Percentiles rank a stretch among this genome's conserved stretches.
These are phyloP conservation scores for Zhuliangozyma parablackwelliae DNA, from an alignment of 1,139 yeast species.

Conservation along the genomic window DNA sequence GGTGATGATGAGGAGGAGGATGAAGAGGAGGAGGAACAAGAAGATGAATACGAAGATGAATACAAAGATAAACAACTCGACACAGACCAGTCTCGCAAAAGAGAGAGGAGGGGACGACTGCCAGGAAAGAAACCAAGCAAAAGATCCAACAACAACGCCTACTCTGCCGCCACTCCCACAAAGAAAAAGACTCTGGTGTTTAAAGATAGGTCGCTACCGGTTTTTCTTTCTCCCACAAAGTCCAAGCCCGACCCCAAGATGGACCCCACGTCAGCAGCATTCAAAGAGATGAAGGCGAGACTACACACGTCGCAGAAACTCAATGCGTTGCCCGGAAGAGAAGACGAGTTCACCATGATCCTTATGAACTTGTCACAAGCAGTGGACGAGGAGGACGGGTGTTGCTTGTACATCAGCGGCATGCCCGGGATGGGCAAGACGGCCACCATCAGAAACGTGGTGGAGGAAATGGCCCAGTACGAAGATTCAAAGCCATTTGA, in stretches of 20 bases:
- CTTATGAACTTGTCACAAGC: conserved; percentile 73
- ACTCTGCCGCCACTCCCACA: conserved; percentile 9
- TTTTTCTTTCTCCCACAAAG: conserved; percentile 27
- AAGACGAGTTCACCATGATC: conserved; percentile 73
- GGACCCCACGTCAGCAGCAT: conserved; percentile 35
- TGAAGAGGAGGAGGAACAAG: conserved; percentile 2
- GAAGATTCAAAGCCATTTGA: conserved; percentile 58
- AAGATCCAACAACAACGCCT: conserved; percentile 1
- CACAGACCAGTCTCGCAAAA: no score
- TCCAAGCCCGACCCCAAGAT: conserved; percentile 23
- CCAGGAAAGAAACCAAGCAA: no score
- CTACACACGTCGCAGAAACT: conserved; percentile 65
- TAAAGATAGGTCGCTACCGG: conserved; percentile 11
- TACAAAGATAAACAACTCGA: not conserved
- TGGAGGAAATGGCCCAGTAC: conserved; percentile 53
- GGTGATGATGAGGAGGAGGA: conserved; percentile 9
- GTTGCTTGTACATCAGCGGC: conserved; percentile 88
- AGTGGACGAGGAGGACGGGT: conserved; percentile 67
- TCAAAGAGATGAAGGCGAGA: conserved; percentile 52
- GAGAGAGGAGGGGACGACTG: no score
- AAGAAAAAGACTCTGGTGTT: conserved; percentile 10
- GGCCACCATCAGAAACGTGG: conserved; percentile 84
- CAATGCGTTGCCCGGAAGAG: conserved; percentile 79
- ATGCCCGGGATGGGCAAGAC: conserved; percentile 99
- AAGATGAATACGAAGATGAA: conserved; percentile 3